phyloP scores from a whole-genome alignment of 208 protist species.

The Balamuthia mandrillaris region DNA sequence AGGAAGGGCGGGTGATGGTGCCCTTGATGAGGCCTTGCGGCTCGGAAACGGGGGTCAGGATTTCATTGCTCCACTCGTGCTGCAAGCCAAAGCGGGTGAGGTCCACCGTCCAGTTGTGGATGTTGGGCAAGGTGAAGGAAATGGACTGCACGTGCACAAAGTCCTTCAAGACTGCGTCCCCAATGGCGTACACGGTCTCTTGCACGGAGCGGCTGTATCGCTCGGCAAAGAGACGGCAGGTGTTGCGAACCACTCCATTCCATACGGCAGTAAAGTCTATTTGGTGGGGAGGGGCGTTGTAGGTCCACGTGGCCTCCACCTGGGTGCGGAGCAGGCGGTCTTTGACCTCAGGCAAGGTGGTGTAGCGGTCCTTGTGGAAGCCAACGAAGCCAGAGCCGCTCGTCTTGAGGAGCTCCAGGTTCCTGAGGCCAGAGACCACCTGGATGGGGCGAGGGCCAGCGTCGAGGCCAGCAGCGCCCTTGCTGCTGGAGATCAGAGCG shows the following conservation, averaged over 20 bases:
- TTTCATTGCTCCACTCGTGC: slow-evolving; percentile 50
- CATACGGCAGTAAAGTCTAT: neutral
- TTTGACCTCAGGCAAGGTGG: slow-evolving; percentile 52
- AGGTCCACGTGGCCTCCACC: slow-evolving; percentile 32
- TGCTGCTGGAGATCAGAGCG: too few species aligned
- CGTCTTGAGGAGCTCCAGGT: slow-evolving; percentile 58
- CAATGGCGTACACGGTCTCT: slow-evolving; percentile 49
- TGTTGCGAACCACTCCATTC: neutral
- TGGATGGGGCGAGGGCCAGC: too few species aligned
- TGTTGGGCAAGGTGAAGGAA: slow-evolving; percentile 49
- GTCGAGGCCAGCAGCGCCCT: too few species aligned
- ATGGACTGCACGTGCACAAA: slow-evolving; percentile 15
- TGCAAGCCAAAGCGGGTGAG: slow-evolving; percentile 34
- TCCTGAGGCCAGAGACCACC: slow-evolving; percentile 43
- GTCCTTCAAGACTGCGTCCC: neutral
- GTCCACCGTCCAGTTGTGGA: slow-evolving; percentile 50
- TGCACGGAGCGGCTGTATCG: slow-evolving; percentile 59
- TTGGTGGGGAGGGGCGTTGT: neutral
- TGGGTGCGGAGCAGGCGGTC: slow-evolving; percentile 54
- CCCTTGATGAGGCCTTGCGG: slow-evolving; percentile 58
- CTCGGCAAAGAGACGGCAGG: neutral
- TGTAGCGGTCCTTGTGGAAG: slow-evolving; percentile 51
- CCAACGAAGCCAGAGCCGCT: slow-evolving; percentile 62
- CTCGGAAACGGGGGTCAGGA: slow-evolving; percentile 57
- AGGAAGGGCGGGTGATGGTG: slow-evolving; percentile 48